Evolutionary conservation across 176 grass and related monocot species (phyloP).

Genomic region (Luzula sylvatica): DNA sequence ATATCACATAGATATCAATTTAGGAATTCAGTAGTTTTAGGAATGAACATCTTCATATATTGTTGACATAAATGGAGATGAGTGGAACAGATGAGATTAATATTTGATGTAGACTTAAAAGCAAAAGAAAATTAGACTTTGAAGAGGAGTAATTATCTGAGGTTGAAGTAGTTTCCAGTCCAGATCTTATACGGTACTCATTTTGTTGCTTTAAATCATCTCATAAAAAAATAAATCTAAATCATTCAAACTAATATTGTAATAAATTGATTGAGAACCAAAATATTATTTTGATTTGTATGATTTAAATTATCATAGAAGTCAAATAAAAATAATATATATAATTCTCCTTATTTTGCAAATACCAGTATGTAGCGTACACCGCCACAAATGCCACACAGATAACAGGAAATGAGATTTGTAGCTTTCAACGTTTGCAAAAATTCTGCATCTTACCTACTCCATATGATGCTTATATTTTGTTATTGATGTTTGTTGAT

Average conservation of each 20-base stretch:
- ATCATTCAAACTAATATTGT: too few relatives aligned
- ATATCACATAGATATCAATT: background rate
- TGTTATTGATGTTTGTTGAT: background rate
- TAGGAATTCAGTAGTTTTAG: constrained; percentile 4
- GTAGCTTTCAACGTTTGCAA: constrained; percentile 18
- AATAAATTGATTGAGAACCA: too few relatives aligned
- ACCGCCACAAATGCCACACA: too few relatives aligned
- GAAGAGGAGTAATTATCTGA: constrained; percentile 6
- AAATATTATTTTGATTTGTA: too few relatives aligned
- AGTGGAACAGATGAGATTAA: too few relatives aligned
- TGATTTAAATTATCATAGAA: too few relatives aligned
- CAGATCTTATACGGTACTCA: background rate
- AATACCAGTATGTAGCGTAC: too few relatives aligned
- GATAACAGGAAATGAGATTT: too few relatives aligned
- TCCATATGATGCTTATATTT: constrained; percentile 11
- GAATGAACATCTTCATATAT: background rate
- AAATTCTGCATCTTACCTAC: constrained; percentile 24
- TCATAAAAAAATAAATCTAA: too few relatives aligned
- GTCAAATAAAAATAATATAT: too few relatives aligned
- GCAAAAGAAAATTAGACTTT: constrained; percentile 2
- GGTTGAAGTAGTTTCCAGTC: background rate
- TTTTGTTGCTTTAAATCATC: too few relatives aligned
- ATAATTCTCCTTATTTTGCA: too few relatives aligned
- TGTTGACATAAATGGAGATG: background rate
- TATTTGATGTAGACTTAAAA: constrained; percentile 12